phyloP scores from a whole-genome alignment of 768 basidiomycete species.

The Phylloporus arenicola region DNA sequence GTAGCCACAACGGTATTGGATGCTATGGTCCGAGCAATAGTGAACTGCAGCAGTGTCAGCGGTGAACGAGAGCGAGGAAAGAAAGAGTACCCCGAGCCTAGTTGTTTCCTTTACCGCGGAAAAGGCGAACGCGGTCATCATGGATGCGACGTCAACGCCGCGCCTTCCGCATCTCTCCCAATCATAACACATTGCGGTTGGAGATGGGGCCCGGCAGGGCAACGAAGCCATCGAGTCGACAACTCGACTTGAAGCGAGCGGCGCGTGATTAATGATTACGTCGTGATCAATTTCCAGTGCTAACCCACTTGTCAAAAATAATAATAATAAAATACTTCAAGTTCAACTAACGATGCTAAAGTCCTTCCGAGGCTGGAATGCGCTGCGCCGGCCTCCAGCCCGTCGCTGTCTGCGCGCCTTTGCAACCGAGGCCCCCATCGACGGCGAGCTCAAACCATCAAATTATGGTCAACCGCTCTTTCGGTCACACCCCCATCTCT shows the following conservation, averaged over 20 bases:
- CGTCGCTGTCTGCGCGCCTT: constrained; percentile 19
- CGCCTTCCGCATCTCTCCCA: constrained; percentile 46
- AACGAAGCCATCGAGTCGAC: constrained; percentile 20
- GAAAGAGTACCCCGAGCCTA: constrained; percentile 56
- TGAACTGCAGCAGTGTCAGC: constrained; percentile 47
- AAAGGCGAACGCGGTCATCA: constrained; percentile 61
- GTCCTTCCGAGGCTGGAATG: constrained; percentile 17
- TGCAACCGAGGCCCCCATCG: constrained; percentile 30
- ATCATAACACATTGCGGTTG: constrained; percentile 26
- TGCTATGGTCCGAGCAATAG: constrained; percentile 57
- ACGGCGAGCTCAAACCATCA: constrained; percentile 55
- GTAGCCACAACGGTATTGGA: constrained; percentile 54
- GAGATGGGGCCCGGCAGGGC: constrained; percentile 6
- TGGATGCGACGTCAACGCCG: constrained; percentile 62
- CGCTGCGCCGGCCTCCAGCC: constrained; percentile 6
- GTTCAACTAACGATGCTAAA: constrained; percentile 10
- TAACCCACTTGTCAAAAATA: constrained; percentile 1
- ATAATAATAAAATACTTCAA: background rate
- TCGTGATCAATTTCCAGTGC: background rate
- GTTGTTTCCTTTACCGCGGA: constrained; percentile 63
- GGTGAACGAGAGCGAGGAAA: background rate
- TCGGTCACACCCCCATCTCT: constrained; percentile 77
- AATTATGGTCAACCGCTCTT: constrained; percentile 74
- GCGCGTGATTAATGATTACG: constrained; percentile 18
- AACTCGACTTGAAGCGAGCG: background rate